Evolutionary conservation across 1,284 basidiomycete species (phyloP).

Genomic region (Moesziomyces aphidis): DNA sequence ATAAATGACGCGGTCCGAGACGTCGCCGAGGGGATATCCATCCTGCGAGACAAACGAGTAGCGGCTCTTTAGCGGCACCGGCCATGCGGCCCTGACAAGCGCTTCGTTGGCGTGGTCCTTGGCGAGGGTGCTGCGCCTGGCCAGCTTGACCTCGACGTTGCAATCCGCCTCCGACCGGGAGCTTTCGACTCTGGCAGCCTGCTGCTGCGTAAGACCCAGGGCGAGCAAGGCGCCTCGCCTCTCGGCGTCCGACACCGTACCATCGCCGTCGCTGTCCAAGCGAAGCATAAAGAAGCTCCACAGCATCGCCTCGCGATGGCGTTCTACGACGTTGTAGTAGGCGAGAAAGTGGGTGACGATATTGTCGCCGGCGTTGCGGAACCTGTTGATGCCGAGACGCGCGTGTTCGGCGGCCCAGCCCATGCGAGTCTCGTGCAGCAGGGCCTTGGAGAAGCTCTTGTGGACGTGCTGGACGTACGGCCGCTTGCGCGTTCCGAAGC

Average conservation of each 20-base stretch:
- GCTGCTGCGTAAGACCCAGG: conserved; percentile 21
- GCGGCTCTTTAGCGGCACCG: conserved; percentile 36
- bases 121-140: conserved; percentile 23
- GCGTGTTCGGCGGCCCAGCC: conserved; percentile 43
- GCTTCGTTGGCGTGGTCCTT: conserved; percentile 18
- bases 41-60: conserved; percentile 42
- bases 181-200: conserved; percentile 3
- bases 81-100: conserved; percentile 33
- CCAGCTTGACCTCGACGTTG: conserved; percentile 18
- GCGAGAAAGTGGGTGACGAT: conserved; percentile 43
- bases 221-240: conserved; percentile 12
- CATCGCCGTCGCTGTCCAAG: conserved; percentile 43
- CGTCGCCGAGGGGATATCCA: conserved; percentile 25
- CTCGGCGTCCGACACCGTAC: conserved; percentile 12
- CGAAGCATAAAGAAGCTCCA: conserved; percentile 56
- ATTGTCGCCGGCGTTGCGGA: conserved; percentile 42
- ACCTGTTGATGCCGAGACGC: conserved; percentile 22
- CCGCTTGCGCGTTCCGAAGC: conserved; percentile 41
- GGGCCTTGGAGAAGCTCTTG: conserved; percentile 33
- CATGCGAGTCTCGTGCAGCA: conserved; percentile 40
- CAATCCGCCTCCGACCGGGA: conserved; percentile 1
- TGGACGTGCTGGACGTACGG: conserved; percentile 47
- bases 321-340: conserved; percentile 52
- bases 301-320: conserved; percentile 59
- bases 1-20: conserved; percentile 17